A percentile compares a stretch with the other conserved stretches of the same genome.
Evolutionary conservation across 2,329 filamentous ascomycete species (phyloP).

Genomic region (Diaporthe aspalathi): DNA sequence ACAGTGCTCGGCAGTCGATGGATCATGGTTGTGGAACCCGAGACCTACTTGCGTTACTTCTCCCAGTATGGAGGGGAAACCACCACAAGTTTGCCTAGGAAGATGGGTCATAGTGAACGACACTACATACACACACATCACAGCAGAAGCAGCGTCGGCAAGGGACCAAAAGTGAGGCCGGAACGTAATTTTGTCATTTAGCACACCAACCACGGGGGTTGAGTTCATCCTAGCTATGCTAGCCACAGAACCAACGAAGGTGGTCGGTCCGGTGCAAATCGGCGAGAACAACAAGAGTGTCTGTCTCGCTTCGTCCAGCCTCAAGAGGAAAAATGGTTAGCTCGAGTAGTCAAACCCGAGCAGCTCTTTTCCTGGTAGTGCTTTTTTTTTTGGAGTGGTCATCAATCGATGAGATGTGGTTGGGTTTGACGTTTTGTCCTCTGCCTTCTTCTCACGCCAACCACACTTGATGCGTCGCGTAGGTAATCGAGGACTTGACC

Average conservation of each 20-base stretch:
- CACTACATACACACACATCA: background rate
- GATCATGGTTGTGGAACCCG: background rate
- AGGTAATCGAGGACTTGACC: constrained; percentile 12
- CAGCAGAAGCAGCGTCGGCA: background rate
- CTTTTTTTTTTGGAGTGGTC: constrained; percentile 9
- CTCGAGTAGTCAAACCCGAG: background rate
- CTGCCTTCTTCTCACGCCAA: background rate
- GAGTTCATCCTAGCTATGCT: background rate
- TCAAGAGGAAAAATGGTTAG: background rate
- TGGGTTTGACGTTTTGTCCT: background rate
- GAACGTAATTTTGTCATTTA: constrained; percentile 20
- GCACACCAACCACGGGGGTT: background rate
- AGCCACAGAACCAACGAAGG: background rate
- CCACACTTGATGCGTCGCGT: background rate
- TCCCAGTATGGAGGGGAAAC: too few species aligned
- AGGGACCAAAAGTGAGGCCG: constrained; percentile 1
- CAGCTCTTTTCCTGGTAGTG: background rate
- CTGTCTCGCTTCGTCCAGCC: background rate
- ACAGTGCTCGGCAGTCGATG: background rate
- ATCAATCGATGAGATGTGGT: constrained; percentile 28
- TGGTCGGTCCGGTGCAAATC: background rate
- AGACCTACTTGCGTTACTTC: constrained; percentile 39
- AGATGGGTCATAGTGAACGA: too few species aligned
- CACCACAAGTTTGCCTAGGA: too few species aligned
- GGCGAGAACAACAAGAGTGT: background rate